Conservation (phyloP, 352 stramenopile genomes). For the Globisporangium okanoganense region DNA sequence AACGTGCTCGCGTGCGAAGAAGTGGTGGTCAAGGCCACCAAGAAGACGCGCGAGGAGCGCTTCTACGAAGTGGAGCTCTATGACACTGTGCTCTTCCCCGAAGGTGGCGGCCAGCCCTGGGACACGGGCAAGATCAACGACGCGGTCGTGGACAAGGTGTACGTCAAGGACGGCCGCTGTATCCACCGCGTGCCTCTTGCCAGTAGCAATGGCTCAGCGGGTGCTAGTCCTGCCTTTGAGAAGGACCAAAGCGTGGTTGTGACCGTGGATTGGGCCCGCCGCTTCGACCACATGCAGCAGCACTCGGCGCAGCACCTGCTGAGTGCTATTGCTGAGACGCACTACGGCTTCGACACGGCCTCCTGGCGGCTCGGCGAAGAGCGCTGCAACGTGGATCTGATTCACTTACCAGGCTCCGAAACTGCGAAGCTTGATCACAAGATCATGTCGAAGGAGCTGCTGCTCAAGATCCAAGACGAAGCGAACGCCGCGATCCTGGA, state of each 20-base stretch:
- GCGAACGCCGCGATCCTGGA: slow-evolving; percentile 74
- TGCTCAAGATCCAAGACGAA: slow-evolving; percentile 56
- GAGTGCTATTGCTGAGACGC: slow-evolving; percentile 72
- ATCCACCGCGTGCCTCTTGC: slow-evolving; percentile 42
- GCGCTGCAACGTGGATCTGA: slow-evolving; percentile 79
- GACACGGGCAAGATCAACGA: slow-evolving; percentile 65
- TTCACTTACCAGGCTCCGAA: slow-evolving; percentile 24
- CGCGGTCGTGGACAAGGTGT: slow-evolving; percentile 49
- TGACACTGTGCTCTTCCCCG: slow-evolving; percentile 84
- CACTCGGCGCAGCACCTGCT: slow-evolving; percentile 89
- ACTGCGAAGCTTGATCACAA: slow-evolving; percentile 15
- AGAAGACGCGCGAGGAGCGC: too few relatives aligned
- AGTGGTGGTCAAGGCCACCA: too few relatives aligned
- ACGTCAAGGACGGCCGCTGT: slow-evolving; percentile 57
- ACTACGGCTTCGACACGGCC: slow-evolving; percentile 65
- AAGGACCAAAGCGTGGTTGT: slow-evolving; percentile 48
- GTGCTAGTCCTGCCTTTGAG: slow-evolving; percentile 26
- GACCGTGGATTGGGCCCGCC: slow-evolving; percentile 66
- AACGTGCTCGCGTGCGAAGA: too few relatives aligned
- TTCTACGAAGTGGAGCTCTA: too few relatives aligned
- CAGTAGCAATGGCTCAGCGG: slow-evolving; percentile 8
- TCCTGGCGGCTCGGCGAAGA: slow-evolving; percentile 77
- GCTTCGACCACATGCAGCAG: slow-evolving; percentile 88
- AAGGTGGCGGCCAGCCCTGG: slow-evolving; percentile 84
- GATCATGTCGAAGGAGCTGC: slow-evolving; percentile 28